phyloP scores from a whole-genome alignment of 192 early-diverging fungal genomes.

The Funneliformis mosseae region DNA sequence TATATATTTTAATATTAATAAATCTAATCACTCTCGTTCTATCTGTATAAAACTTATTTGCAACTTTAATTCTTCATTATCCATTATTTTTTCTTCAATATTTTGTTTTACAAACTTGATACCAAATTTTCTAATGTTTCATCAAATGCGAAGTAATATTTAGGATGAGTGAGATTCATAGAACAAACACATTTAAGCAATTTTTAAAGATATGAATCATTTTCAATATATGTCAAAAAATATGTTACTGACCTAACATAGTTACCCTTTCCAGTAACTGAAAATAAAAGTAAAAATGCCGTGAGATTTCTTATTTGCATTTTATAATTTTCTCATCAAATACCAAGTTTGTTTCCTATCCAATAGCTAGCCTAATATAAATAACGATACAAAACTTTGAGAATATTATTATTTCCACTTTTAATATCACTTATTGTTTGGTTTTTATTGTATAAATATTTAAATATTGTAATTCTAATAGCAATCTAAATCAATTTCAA shows the following conservation, averaged over 20 bases:
- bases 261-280: neutral
- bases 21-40: neutral
- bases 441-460: neutral
- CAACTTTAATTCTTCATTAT: neutral
- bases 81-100: neutral
- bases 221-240: neutral
- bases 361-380: neutral
- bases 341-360: neutral
- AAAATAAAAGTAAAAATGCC: neutral
- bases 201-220: neutral
- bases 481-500: neutral
- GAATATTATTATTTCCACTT: neutral
- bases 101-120: constrained; percentile 25
- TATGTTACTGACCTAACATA: neutral
- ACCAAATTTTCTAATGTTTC: neutral
- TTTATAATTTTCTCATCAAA: neutral
- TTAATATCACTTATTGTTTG: neutral
- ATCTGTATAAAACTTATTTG: neutral
- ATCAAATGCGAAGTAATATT: constrained; percentile 7
- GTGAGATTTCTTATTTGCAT: neutral
- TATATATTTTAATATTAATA: neutral
- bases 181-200: neutral
- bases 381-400: constrained; percentile 20
- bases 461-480: neutral
- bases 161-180: neutral